A percentile compares a stretch with the other conserved stretches of the same genome.
phyloP scores from a whole-genome alignment of 495 filamentous ascomycete genomes.

The Trichoderma virens region DNA sequence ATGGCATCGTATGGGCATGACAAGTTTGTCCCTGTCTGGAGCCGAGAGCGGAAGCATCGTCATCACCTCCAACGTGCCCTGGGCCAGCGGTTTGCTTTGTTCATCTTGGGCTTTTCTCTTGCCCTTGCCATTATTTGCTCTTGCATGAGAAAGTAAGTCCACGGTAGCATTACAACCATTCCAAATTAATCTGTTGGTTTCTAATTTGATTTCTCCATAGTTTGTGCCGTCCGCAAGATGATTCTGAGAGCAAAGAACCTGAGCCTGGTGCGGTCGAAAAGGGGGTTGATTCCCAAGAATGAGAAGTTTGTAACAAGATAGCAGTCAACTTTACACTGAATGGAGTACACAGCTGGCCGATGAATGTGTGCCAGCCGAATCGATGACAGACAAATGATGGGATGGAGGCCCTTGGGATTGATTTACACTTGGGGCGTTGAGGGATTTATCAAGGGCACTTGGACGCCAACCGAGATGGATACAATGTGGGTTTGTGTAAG shows the following conservation, averaged over 20 bases:
- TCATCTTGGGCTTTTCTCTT: neutral
- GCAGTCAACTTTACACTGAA: neutral
- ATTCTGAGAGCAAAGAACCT: neutral
- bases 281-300: neutral
- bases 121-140: neutral
- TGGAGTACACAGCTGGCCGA: no score
- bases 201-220: neutral
- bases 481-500: no score
- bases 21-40: neutral
- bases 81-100: neutral
- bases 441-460: no score
- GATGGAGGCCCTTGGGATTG: no score
- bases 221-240: neutral
- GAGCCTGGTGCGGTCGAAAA: neutral
- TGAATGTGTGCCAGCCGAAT: no score
- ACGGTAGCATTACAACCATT: neutral
- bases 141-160: neutral
- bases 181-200: no score
- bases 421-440: no score
- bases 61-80: neutral
- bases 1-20: neutral
- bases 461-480: no score
- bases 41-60: neutral
- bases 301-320: neutral
- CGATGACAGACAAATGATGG: no score